These are phyloP conservation scores for Paramyrothecium roridum DNA, from an alignment of 2,329 filamentous ascomycete genomes.

Conservation along the genomic window DNA sequence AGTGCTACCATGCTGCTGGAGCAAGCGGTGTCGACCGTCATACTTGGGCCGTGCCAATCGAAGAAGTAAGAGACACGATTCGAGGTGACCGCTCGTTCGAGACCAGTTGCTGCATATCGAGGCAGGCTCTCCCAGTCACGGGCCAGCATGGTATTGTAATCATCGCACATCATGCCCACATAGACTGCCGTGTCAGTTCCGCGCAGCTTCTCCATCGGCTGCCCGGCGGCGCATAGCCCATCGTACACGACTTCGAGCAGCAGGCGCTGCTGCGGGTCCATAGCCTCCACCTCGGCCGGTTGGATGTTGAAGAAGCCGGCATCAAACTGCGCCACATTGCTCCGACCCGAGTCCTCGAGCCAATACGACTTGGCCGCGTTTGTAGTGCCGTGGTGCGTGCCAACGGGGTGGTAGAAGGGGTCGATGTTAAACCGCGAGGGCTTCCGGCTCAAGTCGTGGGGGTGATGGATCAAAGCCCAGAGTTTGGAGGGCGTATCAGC, in stretches of 20 bases:
- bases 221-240: slow-evolving; percentile 32
- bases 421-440: no score
- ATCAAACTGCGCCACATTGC: slow-evolving; percentile 15
- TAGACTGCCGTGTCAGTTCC: slow-evolving; percentile 19
- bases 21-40: slow-evolving; percentile 39
- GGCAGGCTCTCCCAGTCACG: slow-evolving; percentile 17
- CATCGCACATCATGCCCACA: slow-evolving; percentile 16
- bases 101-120: slow-evolving; percentile 15
- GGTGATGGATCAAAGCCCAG: no score
- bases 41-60: slow-evolving; percentile 33
- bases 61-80: slow-evolving; percentile 39
- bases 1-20: slow-evolving; percentile 36
- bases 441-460: no score
- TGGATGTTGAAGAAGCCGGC: slow-evolving; percentile 34
- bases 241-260: slow-evolving; percentile 37
- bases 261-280: slow-evolving; percentile 40
- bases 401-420: no score
- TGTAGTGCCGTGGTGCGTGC: no score
- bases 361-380: no score
- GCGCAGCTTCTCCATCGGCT: slow-evolving; percentile 20
- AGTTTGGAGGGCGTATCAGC: no score
- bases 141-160: slow-evolving; percentile 17
- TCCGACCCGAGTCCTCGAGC: no score
- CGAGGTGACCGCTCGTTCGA: slow-evolving; percentile 20
- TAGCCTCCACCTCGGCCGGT: slow-evolving; percentile 29